Evolutionary conservation across 2,329 filamentous ascomycete species (phyloP), one percentile per base, ranked within the genome.

Genomic region (Calycina marina): DNA sequence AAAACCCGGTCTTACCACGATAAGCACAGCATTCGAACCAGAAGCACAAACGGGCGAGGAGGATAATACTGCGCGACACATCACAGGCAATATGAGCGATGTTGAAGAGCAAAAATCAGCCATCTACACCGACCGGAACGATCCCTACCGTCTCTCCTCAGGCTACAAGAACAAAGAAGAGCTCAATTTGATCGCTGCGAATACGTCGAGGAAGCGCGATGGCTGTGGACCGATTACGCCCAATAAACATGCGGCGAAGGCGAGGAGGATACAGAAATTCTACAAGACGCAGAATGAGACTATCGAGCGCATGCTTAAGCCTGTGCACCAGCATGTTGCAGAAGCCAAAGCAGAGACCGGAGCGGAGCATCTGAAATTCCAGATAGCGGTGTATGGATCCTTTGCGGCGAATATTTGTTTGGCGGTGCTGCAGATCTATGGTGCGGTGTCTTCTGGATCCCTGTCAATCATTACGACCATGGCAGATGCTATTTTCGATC

Each of bases 401-500:
- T 83, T 94, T 46, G 70, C 60, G 1, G 88, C 86, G 37, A 96
- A 96, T 48, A 55, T 94, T 35, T 40, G 80, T 16, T 67, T 98
- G 4, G 74, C 86, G 0, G 65, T 66, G 4, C 65, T 98, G 12
- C 90, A 98, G 57, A 62, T 94, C 22, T 98, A 92, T 53, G 90
- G 78, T 26, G 90, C 90, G 39, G 69, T 83, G 28, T 72, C 80
- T 0, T 93, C 86, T 0, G 75, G 79, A 28, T 94, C 85, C n/a
- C 69, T 96, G 20, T 93, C 88, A 4, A 73, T 98, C 28, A 94
- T 96, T 61, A 94, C 90, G 11, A 98, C 88, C 41, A 93, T 93
- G 81, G 88, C 86, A 11, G 90, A 98, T 56, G 76, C 86, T 31
- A 67, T 96, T 43, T 96, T 96, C 58, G 90, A 96, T 52, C 90